Percentiles rank a stretch among this genome's conserved stretches.
These are phyloP conservation scores for Penicillium sp. DNA, from an alignment of 2,329 filamentous ascomycete genomes.

Conservation along the genomic window DNA sequence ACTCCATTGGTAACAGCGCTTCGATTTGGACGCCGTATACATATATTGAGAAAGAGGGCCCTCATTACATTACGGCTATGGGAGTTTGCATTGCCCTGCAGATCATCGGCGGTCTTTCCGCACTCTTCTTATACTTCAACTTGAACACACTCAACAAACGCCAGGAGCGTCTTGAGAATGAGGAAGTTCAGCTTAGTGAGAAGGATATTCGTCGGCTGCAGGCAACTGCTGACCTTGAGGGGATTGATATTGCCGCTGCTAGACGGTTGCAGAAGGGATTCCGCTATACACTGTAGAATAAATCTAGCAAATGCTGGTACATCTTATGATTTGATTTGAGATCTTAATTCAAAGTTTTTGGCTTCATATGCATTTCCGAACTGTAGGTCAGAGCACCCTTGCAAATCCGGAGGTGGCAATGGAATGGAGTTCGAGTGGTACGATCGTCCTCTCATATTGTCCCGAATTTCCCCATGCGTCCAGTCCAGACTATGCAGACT, in stretches of 20 bases:
- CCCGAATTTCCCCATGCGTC: neutral
- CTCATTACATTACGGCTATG: slow-evolving; percentile 44
- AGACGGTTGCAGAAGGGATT: slow-evolving; percentile 55
- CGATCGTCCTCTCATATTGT: neutral
- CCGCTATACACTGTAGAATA: slow-evolving; percentile 47
- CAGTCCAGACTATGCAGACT: neutral
- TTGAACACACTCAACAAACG: slow-evolving; percentile 50
- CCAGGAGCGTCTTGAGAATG: slow-evolving; percentile 52
- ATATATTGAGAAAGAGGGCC: slow-evolving; percentile 41
- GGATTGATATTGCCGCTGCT: slow-evolving; percentile 50
- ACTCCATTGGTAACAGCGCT: slow-evolving; percentile 53
- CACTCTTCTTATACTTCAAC: slow-evolving; percentile 39
- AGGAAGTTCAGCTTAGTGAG: slow-evolving; percentile 46
- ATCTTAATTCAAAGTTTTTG: neutral
- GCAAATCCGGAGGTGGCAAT: neutral
- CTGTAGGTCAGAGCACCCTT: too few species aligned
- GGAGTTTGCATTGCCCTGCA: slow-evolving; percentile 45
- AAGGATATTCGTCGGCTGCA: slow-evolving; percentile 49
- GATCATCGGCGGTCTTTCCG: slow-evolving; percentile 35
- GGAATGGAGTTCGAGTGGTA: neutral
- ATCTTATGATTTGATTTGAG: neutral
- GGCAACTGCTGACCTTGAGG: slow-evolving; percentile 53
- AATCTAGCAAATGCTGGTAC: neutral
- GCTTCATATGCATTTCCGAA: neutral
- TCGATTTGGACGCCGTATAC: slow-evolving; percentile 55